Conservation (phyloP, 768 basidiomycete species). For the Xanthoconium purpureum region DNA sequence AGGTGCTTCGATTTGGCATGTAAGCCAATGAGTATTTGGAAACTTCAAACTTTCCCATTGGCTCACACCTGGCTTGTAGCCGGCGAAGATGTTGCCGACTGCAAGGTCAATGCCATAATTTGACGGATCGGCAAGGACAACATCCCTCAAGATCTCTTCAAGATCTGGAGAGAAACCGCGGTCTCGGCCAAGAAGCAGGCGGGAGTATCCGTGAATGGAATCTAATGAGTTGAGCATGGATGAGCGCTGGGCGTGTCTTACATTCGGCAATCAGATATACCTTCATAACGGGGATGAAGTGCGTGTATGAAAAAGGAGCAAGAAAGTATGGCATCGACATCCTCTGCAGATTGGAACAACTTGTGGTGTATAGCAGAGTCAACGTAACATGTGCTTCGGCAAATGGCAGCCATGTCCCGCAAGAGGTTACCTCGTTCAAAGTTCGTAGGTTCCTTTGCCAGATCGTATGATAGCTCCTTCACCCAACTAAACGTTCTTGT, state of each 20-base stretch:
- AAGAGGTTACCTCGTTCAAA: background rate
- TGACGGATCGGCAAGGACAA: background rate
- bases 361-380: background rate
- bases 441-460: background rate
- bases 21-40: constrained; percentile 15
- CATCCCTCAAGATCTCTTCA: constrained; percentile 2
- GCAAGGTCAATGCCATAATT: constrained; percentile 14
- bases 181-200: constrained; percentile 20
- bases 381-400: background rate
- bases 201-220: too few relatives aligned
- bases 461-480: background rate
- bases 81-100: constrained; percentile 2
- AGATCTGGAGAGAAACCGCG: constrained; percentile 21
- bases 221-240: background rate
- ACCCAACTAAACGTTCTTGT: background rate
- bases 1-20: background rate
- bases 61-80: constrained; percentile 3
- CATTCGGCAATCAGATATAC: background rate
- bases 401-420: background rate
- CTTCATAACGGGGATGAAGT: constrained; percentile 8
- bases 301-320: constrained; percentile 24
- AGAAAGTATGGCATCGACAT: constrained; percentile 7
- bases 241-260: background rate
- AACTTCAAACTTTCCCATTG: constrained; percentile 7
- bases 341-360: background rate